A percentile compares a stretch with the other conserved stretches of the same genome.
These are phyloP conservation scores for Cucurbita maxima DNA, from an alignment of 306 rosid species.

Conservation along the genomic window DNA sequence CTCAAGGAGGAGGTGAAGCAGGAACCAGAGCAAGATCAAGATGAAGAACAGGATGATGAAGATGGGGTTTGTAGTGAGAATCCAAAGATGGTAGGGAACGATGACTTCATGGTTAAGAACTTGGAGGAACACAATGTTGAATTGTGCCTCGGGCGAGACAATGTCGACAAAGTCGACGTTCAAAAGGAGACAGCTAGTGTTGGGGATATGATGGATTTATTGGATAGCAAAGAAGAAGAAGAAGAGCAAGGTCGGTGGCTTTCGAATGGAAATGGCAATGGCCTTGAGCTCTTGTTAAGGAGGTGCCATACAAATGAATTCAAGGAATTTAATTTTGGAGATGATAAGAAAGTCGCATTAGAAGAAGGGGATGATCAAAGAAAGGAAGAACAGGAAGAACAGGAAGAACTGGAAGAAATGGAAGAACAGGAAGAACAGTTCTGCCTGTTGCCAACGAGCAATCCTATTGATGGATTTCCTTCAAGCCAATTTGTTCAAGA, in stretches of 20 bases:
- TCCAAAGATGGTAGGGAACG: conserved; percentile 23
- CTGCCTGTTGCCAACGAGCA: conserved; percentile 38
- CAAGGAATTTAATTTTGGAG: conserved; percentile 22
- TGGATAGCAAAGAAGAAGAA: conserved; percentile 26
- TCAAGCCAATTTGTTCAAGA: conserved; percentile 43
- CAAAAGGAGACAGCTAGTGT: conserved; percentile 19
- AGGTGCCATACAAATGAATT: conserved; percentile 29
- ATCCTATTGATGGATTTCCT: conserved; percentile 44
- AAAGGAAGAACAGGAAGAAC: conserved; percentile 15
- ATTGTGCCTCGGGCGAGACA: conserved; percentile 46
- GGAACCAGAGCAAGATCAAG: not conserved
- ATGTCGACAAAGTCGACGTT: conserved; percentile 17
- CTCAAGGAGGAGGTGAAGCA: conserved; percentile 9
- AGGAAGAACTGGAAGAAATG: conserved; percentile 28
- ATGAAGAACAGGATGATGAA: conserved; percentile 25
- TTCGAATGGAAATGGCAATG: conserved; percentile 25
- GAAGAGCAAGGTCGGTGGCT: conserved; percentile 42
- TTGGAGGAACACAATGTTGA: conserved; percentile 43
- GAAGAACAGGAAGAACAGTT: conserved; percentile 43
- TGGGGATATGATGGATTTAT: conserved; percentile 41
- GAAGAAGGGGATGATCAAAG: conserved; percentile 11
- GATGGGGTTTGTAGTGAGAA: conserved; percentile 25
- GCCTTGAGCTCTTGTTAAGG: conserved; percentile 30
- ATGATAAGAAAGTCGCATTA: conserved; percentile 9
- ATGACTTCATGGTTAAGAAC: conserved; percentile 20